Evolutionary conservation across 441 rosid species (phyloP).

Genomic region (Jatropha podagrica): DNA sequence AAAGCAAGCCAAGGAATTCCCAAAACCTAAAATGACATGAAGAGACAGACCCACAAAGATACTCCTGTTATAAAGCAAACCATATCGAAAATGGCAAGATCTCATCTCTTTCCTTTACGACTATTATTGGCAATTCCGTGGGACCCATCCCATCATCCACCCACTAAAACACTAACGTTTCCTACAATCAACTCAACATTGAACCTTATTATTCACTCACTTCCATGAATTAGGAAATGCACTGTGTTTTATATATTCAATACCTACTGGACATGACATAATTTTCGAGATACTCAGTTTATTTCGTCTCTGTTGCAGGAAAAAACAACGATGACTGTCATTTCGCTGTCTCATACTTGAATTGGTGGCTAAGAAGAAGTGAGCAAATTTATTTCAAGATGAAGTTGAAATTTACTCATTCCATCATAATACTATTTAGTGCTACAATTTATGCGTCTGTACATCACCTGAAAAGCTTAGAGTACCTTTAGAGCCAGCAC

Average conservation of each 20-base stretch:
- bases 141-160: constrained; percentile 26
- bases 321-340: too few relatives aligned
- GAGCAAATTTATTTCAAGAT: too few relatives aligned
- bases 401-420: not conserved
- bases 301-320: too few relatives aligned
- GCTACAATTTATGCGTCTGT: not conserved
- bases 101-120: constrained; percentile 26
- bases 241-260: constrained; percentile 10
- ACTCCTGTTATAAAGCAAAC: constrained; percentile 32
- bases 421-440: not conserved
- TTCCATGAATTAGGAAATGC: constrained; percentile 14
- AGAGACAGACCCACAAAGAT: constrained; percentile 40
- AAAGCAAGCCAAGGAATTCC: constrained; percentile 24
- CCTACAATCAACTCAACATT: constrained; percentile 34
- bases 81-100: constrained; percentile 33
- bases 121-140: constrained; percentile 43
- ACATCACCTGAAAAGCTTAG: not conserved
- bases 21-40: constrained; percentile 31
- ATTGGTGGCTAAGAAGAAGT: not conserved
- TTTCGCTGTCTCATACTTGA: not conserved
- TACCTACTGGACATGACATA: constrained; percentile 27
- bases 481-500: constrained; percentile 6
- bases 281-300: not conserved
- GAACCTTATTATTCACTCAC: constrained; percentile 38
- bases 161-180: constrained; percentile 30